Evolutionary conservation across 176 grass and related monocot genomes (phyloP).

Genomic region (Triticum aestivum): DNA sequence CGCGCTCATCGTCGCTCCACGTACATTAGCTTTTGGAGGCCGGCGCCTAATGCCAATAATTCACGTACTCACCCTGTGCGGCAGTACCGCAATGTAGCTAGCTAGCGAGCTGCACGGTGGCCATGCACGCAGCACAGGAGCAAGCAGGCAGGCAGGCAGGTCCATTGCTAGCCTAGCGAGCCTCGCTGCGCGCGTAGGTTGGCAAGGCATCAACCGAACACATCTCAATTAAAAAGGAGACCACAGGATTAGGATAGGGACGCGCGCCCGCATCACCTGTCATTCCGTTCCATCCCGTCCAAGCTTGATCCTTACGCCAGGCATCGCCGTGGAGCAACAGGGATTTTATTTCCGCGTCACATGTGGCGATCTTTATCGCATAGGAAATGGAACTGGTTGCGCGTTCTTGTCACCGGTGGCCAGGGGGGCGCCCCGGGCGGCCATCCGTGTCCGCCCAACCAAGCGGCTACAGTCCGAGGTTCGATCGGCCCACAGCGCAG

Average conservation of each 20-base stretch:
- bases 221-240: neutral
- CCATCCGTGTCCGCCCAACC: neutral
- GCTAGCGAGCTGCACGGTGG: neutral
- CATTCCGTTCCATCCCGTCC: neutral
- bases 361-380: neutral
- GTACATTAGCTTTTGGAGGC: neutral
- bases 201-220: neutral
- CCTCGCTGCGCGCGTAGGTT: neutral
- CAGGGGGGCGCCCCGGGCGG: neutral
- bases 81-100: neutral
- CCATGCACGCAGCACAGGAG: neutral
- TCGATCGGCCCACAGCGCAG: neutral
- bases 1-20: neutral
- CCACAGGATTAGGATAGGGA: neutral
- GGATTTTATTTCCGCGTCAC: neutral
- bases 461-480: neutral
- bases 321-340: neutral
- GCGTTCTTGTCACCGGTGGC: neutral
- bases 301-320: slow-evolving; percentile 12
- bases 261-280: neutral
- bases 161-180: slow-evolving; percentile 5
- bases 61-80: neutral
- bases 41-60: neutral
- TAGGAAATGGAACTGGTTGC: neutral
- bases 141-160: neutral